Conservation (phyloP, 805 yeast species). For the Priceomyces melissophilus region DNA sequence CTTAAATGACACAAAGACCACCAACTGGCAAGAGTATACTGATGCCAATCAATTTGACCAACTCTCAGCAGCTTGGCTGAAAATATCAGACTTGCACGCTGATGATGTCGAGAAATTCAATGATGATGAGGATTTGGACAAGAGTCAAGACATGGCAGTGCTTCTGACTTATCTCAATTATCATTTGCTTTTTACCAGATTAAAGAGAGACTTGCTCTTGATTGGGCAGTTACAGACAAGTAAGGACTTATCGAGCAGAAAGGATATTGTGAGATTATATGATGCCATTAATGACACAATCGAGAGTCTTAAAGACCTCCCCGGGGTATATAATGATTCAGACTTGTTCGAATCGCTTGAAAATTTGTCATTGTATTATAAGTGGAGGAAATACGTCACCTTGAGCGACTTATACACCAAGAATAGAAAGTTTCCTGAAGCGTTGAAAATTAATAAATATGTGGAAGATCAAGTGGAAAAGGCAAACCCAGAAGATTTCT, state of each 20-base stretch:
- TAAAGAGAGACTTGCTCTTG: constrained; percentile 65
- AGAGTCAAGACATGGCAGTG: constrained; percentile 69
- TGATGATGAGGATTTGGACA: constrained; percentile 51
- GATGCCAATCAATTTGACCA: constrained; percentile 52
- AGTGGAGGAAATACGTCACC: constrained; percentile 38
- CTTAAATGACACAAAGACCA: constrained; percentile 23
- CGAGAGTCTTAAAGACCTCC: constrained; percentile 66
- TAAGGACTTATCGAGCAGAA: constrained; percentile 24
- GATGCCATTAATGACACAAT: constrained; percentile 52
- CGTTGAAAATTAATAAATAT: constrained; percentile 41
- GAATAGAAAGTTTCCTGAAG: constrained; percentile 39
- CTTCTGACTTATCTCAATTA: constrained; percentile 73
- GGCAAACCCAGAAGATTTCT: constrained; percentile 12
- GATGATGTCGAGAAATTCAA: constrained; percentile 48
- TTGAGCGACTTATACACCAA: constrained; percentile 46
- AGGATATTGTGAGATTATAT: constrained; percentile 48
- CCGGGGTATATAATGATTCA: constrained; percentile 90
- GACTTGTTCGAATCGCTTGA: constrained; percentile 55
- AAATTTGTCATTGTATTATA: constrained; percentile 46
- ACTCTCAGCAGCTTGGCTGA: constrained; percentile 64
- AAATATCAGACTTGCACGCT: constrained; percentile 58
- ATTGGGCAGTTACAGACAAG: constrained; percentile 30
- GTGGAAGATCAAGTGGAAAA: constrained; percentile 17
- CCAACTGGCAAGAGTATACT: constrained; percentile 18
- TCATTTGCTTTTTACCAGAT: constrained; percentile 58